Evolutionary conservation across 192 early-diverging fungal genomes (phyloP).

Genomic region (Fimicolochytrium jonesii): DNA sequence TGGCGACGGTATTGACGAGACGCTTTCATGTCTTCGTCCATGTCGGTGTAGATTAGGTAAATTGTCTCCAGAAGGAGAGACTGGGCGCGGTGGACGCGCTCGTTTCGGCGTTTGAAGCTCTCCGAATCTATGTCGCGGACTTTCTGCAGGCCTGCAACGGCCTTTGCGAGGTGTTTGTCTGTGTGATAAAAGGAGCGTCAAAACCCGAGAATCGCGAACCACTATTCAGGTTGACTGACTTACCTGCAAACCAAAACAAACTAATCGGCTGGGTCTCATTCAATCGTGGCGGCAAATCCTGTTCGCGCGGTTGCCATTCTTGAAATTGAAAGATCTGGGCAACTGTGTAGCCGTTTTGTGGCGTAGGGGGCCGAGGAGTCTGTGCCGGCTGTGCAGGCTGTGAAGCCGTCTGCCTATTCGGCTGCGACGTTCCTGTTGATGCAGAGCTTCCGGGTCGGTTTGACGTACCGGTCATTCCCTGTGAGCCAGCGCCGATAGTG

Average conservation of each 20-base stretch:
- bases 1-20: constrained; percentile 52
- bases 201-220: neutral
- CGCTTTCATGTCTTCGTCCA: constrained; percentile 38
- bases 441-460: no score
- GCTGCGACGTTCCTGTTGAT: no score
- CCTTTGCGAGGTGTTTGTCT: constrained; percentile 33
- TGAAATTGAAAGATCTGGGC: constrained; percentile 37
- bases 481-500: no score
- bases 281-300: constrained; percentile 25
- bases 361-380: no score
- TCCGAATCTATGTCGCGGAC: constrained; percentile 13
- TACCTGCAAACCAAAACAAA: constrained; percentile 43
- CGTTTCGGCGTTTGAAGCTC: constrained; percentile 26
- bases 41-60: constrained; percentile 44
- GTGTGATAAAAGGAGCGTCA: neutral
- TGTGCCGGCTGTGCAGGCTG: no score
- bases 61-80: constrained; percentile 50
- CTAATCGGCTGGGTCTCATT: constrained; percentile 40
- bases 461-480: no score
- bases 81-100: constrained; percentile 59
- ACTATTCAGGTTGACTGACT: neutral
- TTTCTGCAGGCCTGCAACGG: constrained; percentile 24
- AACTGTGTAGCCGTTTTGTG: constrained; percentile 26
- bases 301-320: neutral
- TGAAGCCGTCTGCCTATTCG: no score